phyloP scores from a whole-genome alignment of 805 yeast species.

The Saturnispora quitensis region DNA sequence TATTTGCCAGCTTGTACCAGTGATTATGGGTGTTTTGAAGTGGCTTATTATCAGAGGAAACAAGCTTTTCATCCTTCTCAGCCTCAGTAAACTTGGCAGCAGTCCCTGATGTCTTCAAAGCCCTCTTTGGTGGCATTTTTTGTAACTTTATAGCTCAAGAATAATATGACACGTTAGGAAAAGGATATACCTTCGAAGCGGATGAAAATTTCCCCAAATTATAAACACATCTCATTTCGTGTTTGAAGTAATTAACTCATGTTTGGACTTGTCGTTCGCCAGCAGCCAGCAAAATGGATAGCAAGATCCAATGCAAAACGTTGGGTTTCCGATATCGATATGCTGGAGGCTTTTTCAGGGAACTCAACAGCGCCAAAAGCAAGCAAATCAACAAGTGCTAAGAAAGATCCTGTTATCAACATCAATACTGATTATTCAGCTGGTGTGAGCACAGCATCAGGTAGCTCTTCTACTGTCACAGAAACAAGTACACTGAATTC shows the following conservation, averaged over 20 bases:
- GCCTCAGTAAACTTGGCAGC: neutral
- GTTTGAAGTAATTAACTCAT: neutral
- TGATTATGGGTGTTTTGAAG: neutral
- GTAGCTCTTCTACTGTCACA: neutral
- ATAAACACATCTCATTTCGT: neutral
- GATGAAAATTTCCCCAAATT: neutral
- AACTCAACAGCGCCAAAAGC: constrained; percentile 2
- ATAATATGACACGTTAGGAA: neutral
- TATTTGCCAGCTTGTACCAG: constrained; percentile 28
- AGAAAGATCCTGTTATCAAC: constrained; percentile 21
- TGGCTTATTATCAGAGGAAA: neutral
- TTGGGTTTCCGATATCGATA: constrained; percentile 8
- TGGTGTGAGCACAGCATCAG: constrained; percentile 13
- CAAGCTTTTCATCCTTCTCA: neutral
- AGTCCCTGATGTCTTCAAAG: constrained; percentile 1
- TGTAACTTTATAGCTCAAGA: neutral
- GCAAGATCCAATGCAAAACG: neutral
- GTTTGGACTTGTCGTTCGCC: neutral
- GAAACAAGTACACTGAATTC: constrained; percentile 16
- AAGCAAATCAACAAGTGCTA: neutral
- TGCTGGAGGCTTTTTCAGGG: constrained; percentile 25
- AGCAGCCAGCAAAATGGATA: neutral
- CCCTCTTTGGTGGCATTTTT: constrained; percentile 18
- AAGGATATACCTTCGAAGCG: neutral
- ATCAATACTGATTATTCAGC: constrained; percentile 11